phyloP scores from a whole-genome alignment of 2,329 filamentous ascomycete species.

The Claviceps monticola region DNA sequence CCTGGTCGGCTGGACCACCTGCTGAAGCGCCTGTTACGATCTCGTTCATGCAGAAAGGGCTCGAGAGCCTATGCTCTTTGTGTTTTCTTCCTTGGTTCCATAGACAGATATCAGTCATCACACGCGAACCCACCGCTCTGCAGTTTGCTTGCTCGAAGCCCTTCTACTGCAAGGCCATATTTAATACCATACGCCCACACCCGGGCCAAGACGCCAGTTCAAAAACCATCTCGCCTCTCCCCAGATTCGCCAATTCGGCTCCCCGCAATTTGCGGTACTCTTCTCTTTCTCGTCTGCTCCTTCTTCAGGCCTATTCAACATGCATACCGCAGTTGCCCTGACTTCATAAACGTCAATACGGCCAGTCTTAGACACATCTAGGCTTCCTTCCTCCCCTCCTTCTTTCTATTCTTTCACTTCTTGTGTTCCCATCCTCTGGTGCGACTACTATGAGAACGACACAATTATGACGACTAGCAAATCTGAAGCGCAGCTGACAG shows the following conservation, averaged over 20 bases:
- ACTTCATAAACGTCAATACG: constrained; percentile 24
- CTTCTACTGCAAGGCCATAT: not conserved
- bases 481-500: constrained; percentile 13
- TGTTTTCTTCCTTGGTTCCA: not conserved
- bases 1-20: constrained; percentile 1
- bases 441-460: constrained; percentile 10
- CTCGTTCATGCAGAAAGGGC: not conserved
- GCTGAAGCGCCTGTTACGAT: not conserved
- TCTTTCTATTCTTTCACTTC: not conserved
- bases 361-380: constrained; percentile 14
- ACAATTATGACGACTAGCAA: constrained; percentile 13
- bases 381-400: constrained; percentile 11
- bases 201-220: constrained; percentile 1
- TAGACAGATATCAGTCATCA: not conserved
- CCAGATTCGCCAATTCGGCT: constrained; percentile 6
- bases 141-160: not conserved
- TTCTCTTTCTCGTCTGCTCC: constrained; percentile 2
- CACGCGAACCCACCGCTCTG: constrained; percentile 1
- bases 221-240: constrained; percentile 1
- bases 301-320: constrained; percentile 19
- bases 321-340: constrained; percentile 20
- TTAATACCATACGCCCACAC: constrained; percentile 1
- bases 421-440: constrained; percentile 3
- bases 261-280: constrained; percentile 5
- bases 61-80: not conserved